Conservation (phyloP, 257 asterid genomes). For the Solanum megistacrolobum region DNA sequence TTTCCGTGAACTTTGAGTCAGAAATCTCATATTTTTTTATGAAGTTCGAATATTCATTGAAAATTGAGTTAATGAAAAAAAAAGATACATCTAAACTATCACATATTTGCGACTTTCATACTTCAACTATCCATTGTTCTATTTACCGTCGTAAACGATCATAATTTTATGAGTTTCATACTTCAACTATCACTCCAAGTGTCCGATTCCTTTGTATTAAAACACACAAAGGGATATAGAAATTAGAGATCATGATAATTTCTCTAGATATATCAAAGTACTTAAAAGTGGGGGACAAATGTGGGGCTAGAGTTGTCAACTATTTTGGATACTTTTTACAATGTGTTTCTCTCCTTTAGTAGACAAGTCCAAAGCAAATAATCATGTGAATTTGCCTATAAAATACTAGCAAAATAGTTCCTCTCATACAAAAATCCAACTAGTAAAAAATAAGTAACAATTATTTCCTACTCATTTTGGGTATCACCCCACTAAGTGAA, state of each 20-base stretch:
- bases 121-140: too few relatives aligned
- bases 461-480: constrained; percentile 52
- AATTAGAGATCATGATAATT: not conserved
- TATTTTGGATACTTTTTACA: constrained; percentile 10
- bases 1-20: too few relatives aligned
- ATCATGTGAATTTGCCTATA: constrained; percentile 2
- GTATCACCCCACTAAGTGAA: constrained; percentile 27
- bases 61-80: not conserved
- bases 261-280: not conserved
- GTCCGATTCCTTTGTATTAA: not conserved
- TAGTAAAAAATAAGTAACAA: constrained; percentile 12
- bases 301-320: constrained; percentile 13
- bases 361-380: not conserved
- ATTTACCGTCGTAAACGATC: not conserved
- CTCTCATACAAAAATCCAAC: constrained; percentile 11
- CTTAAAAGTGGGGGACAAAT: not conserved
- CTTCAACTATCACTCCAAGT: not conserved
- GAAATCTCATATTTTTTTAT: not conserved
- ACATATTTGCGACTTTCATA: not conserved
- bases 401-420: not conserved
- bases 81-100: not conserved
- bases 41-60: not conserved
- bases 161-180: not conserved
- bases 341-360: not conserved
- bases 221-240: not conserved